Conservation (phyloP, 345 rosid genomes). For the Cardamine occulta region DNA sequence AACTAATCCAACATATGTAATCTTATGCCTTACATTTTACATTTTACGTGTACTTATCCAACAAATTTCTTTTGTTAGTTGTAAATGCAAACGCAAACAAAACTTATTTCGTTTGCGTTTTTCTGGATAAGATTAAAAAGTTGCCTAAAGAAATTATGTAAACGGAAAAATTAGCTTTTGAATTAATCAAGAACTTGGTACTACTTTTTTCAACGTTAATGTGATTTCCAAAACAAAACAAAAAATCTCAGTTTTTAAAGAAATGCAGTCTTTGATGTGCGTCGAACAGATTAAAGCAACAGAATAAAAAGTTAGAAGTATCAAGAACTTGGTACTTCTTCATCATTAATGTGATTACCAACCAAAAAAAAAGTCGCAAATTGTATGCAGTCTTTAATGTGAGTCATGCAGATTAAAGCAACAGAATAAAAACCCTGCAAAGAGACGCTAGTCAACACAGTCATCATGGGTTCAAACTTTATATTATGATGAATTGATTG, state of each 20-base stretch:
- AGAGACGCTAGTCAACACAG: conserved; percentile 10
- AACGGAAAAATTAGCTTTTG: too few relatives aligned
- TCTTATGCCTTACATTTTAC: not conserved
- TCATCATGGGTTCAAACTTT: conserved; percentile 21
- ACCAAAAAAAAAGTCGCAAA: too few relatives aligned
- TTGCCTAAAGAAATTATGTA: too few relatives aligned
- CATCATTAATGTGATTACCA: too few relatives aligned
- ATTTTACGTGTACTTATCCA: not conserved
- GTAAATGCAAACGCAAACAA: not conserved
- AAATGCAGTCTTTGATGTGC: not conserved
- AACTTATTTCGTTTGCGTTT: too few relatives aligned
- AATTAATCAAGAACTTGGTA: too few relatives aligned
- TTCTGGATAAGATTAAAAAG: too few relatives aligned
- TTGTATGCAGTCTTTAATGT: not conserved
- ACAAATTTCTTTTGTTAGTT: not conserved
- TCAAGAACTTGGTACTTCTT: not conserved
- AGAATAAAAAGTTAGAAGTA: not conserved
- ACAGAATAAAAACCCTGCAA: not conserved
- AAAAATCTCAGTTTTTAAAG: too few relatives aligned
- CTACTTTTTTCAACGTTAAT: too few relatives aligned
- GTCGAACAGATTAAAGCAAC: conserved; percentile 12
- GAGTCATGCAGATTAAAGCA: conserved; percentile 9
- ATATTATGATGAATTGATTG: not conserved
- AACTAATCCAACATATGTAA: not conserved
- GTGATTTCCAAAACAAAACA: too few relatives aligned